Base-by-base conservation (phyloP, 2,329 filamentous ascomycete species). In the Lasiodiplodia citricola region DNA sequence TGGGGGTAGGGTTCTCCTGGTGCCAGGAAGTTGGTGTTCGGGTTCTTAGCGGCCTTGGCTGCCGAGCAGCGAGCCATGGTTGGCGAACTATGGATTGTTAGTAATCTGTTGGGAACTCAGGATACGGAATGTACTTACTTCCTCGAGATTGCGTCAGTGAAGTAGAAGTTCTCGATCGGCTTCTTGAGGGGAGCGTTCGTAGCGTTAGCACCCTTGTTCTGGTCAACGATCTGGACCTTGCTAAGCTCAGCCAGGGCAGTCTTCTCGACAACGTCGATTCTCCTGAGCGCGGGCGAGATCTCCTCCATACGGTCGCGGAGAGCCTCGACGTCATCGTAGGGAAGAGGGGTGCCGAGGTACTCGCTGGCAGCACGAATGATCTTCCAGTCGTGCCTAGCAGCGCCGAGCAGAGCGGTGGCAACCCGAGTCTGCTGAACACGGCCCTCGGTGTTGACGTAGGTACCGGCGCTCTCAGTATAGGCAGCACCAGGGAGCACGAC, bases 41-140 rank as follows among this genome's bases (percentile, higher is more conserved):
- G 78, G 73, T 84, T 83, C 75, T 83, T 84, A 62, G 80, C 76
- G 52, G 91, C 92, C 87, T 97, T 98, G 73, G 94, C 92, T 66
- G 93, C 95, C 62, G 94, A 97, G 87, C 94, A 97, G 79, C 96
- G 92, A 70, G 96, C 96, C 96, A 99, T 99, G 69, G 96, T 99
- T 64, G 96, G 94, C 71, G 94, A 97, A 85, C 94, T 97, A 71
- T 51, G 54, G 57, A 10, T 55, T n/a, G 35, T 77, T 71, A 74
- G 68, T 69, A 69, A 72, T 55, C 4, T 2, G 21, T n/a, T 11
- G 44, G 21, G 31, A 3, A 25, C 18, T 14, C 23, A 41, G 11
- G 13, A 23, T 14, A 7, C 28, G 28, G 35, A 6, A 23, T 56
- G 21, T n/a, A 84, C 89, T 81, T 85, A 96, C 93, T 93, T 97